These are phyloP conservation scores for Nepenthes gracilis DNA, from an alignment of 148 eudicot genomes.

Conservation along the genomic window DNA sequence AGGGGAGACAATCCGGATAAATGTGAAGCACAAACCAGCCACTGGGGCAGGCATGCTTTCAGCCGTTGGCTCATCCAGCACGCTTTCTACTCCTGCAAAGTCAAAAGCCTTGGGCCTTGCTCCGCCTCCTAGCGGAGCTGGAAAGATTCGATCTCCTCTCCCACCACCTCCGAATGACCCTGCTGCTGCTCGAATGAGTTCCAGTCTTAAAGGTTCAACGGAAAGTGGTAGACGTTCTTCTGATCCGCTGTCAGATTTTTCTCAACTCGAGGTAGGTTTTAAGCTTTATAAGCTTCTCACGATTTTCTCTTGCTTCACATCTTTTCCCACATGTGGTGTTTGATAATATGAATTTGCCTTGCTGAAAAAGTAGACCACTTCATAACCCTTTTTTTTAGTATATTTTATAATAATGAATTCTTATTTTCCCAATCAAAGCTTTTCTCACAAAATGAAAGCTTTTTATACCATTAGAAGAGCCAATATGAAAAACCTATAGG, in stretches of 20 bases:
- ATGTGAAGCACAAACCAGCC: slow-evolving; percentile 84
- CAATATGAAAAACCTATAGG: too few relatives aligned
- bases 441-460: too few relatives aligned
- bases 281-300: not conserved
- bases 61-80: slow-evolving; percentile 50
- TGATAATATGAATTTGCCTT: too few relatives aligned
- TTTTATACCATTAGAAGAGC: too few relatives aligned
- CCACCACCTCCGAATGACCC: slow-evolving; percentile 99
- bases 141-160: slow-evolving; percentile 65
- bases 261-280: slow-evolving; percentile 71
- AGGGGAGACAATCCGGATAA: slow-evolving; percentile 98
- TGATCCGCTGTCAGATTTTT: slow-evolving; percentile 77
- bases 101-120: slow-evolving; percentile 59
- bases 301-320: not conserved
- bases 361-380: too few relatives aligned
- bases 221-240: slow-evolving; percentile 22
- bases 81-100: slow-evolving; percentile 33
- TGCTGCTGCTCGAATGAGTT: slow-evolving; percentile 52
- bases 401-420: too few relatives aligned
- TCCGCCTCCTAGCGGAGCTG: slow-evolving; percentile 62
- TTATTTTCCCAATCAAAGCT: too few relatives aligned
- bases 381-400: too few relatives aligned
- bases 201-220: slow-evolving; percentile 28
- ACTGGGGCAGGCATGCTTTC: slow-evolving; percentile 85
- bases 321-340: not conserved